A percentile compares a stretch with the other conserved stretches of the same genome.
Conservation (phyloP, 352 stramenopile genomes). For the Globisporangium recalcitrans region DNA sequence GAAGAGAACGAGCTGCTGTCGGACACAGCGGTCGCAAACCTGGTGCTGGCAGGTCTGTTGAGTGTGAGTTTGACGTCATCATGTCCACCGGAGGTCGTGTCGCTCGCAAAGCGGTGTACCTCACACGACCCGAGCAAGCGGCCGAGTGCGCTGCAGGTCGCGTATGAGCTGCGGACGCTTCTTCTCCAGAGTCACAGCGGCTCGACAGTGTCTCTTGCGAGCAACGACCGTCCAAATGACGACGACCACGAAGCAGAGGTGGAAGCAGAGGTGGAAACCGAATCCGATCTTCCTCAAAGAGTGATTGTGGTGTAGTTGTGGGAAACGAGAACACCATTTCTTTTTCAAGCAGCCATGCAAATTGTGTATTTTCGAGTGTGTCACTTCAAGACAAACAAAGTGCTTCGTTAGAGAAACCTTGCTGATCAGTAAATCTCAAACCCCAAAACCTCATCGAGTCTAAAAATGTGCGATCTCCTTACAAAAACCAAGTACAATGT, state of each 20-base stretch:
- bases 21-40: conserved; percentile 19
- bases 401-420: too few species aligned
- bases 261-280: too few species aligned
- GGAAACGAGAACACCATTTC: too few species aligned
- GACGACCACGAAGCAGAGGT: neutral
- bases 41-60: conserved; percentile 18
- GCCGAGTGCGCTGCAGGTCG: conserved; percentile 19
- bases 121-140: conserved; percentile 20
- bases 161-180: conserved; percentile 19
- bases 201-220: neutral
- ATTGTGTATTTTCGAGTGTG: too few species aligned
- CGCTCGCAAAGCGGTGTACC: conserved; percentile 20
- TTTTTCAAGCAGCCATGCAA: too few species aligned
- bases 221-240: neutral
- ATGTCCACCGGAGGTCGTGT: conserved; percentile 23
- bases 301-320: too few species aligned
- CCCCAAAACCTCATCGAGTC: too few species aligned
- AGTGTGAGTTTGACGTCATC: conserved; percentile 15
- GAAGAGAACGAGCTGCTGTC: conserved; percentile 14
- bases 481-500: too few species aligned
- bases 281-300: too few species aligned
- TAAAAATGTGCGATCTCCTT: too few species aligned
- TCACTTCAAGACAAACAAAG: too few species aligned
- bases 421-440: too few species aligned
- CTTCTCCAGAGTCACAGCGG: neutral